These are phyloP conservation scores for Pulicaria dysenterica DNA, from an alignment of 129 eudicot genomes.

Conservation along the genomic window DNA sequence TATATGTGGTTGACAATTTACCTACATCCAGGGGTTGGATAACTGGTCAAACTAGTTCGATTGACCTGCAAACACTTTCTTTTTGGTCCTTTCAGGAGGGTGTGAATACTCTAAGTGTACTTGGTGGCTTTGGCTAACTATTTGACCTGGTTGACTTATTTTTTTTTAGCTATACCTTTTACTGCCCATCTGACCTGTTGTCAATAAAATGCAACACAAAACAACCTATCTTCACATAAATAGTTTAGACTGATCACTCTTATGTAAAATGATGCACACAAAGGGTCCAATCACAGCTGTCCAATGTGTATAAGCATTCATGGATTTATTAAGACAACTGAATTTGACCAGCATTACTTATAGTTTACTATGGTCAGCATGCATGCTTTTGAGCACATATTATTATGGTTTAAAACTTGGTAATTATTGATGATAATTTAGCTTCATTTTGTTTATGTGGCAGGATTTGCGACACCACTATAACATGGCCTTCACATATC, in stretches of 20 bases:
- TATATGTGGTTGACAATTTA: too few species aligned
- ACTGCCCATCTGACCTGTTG: neutral
- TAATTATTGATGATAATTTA: constrained; percentile 1
- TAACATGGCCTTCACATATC: constrained; percentile 32
- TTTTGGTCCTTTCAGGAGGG: neutral
- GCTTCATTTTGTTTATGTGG: constrained; percentile 7
- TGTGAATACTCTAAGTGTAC: neutral
- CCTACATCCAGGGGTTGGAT: too few species aligned
- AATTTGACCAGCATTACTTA: neutral
- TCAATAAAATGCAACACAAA: neutral
- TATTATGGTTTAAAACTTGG: neutral
- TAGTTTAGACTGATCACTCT: neutral
- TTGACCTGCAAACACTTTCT: neutral
- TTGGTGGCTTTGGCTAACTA: neutral
- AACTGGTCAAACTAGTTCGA: neutral
- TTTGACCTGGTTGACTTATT: neutral
- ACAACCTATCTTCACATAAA: neutral
- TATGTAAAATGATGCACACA: neutral
- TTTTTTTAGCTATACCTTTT: neutral
- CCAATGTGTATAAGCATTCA: neutral
- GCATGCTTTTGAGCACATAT: neutral
- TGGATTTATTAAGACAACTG: neutral
- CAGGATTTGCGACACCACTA: constrained; percentile 41
- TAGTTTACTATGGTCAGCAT: neutral
- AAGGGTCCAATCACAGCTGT: neutral